Conservation (phyloP, 257 asterid genomes). For the Phtheirospermum japonicum region DNA sequence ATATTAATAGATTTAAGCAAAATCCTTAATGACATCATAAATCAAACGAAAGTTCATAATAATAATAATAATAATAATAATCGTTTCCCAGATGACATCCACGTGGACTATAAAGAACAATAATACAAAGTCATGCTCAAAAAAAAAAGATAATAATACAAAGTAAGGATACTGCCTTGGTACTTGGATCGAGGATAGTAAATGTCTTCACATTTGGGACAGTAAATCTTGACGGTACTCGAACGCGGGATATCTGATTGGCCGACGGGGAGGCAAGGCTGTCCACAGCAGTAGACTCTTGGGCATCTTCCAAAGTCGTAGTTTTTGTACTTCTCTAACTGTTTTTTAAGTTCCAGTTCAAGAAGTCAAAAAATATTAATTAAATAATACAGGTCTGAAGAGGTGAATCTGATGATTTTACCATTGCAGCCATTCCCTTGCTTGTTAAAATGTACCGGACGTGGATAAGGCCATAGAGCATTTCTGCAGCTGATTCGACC, state of each 20-base stretch:
- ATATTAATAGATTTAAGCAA: slow-evolving; percentile 12
- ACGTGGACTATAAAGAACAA: background rate
- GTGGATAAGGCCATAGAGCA: slow-evolving; percentile 93
- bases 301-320: slow-evolving; percentile 98
- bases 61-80: too few relatives aligned
- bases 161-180: slow-evolving; percentile 97
- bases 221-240: slow-evolving; percentile 87
- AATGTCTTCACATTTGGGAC: slow-evolving; percentile 93
- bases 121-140: background rate
- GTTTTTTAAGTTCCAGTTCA: slow-evolving; percentile 27
- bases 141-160: background rate
- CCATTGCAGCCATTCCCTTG: slow-evolving; percentile 99
- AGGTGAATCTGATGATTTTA: slow-evolving; percentile 29
- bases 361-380: slow-evolving; percentile 17
- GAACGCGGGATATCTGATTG: slow-evolving; percentile 92
- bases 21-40: slow-evolving; percentile 3
- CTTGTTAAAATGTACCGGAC: slow-evolving; percentile 84
- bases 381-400: background rate
- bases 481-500: slow-evolving; percentile 98
- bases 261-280: slow-evolving; percentile 98
- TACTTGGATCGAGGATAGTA: slow-evolving; percentile 95
- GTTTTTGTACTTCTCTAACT: slow-evolving; percentile 94
- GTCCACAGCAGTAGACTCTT: slow-evolving; percentile 91
- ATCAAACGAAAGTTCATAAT: background rate
- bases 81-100: background rate